These are phyloP conservation scores for Fusarium scirpi DNA, from an alignment of 2,329 filamentous ascomycete genomes.

Conservation along the genomic window DNA sequence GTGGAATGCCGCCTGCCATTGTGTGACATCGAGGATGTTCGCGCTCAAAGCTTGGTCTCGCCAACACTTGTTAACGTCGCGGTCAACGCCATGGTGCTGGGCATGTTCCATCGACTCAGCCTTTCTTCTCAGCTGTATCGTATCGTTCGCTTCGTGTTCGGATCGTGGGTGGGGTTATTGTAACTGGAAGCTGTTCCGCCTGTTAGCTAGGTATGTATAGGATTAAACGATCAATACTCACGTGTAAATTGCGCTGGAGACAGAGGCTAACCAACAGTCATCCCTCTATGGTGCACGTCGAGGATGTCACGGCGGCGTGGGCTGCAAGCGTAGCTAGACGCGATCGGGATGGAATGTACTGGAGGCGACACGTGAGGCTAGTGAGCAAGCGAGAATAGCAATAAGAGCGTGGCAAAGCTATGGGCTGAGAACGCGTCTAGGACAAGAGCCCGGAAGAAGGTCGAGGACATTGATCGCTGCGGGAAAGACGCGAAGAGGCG, in stretches of 20 bases:
- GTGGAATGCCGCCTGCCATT: too few relatives aligned
- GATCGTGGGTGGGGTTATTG: background rate
- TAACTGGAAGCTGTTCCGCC: background rate
- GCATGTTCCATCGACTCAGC: too few relatives aligned
- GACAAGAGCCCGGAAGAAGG: background rate
- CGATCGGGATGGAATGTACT: background rate
- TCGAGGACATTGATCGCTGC: background rate
- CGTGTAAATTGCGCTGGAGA: too few relatives aligned
- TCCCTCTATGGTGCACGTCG: background rate
- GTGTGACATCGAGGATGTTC: too few relatives aligned
- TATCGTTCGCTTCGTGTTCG: background rate
- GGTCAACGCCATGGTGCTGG: too few relatives aligned
- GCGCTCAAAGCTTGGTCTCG: background rate
- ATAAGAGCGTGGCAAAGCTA: background rate
- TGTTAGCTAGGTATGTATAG: background rate
- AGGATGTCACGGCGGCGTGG: background rate
- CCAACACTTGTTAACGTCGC: too few relatives aligned
- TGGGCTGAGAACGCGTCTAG: background rate
- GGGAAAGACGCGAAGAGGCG: background rate
- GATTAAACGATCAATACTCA: background rate
- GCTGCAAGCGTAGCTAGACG: background rate
- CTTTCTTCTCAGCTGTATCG: background rate
- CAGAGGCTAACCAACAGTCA: background rate
- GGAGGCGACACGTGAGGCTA: background rate
- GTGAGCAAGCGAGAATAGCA: background rate